Conservation (phyloP, 805 yeast genomes). For the Cyberlindnera galapagoensis region DNA sequence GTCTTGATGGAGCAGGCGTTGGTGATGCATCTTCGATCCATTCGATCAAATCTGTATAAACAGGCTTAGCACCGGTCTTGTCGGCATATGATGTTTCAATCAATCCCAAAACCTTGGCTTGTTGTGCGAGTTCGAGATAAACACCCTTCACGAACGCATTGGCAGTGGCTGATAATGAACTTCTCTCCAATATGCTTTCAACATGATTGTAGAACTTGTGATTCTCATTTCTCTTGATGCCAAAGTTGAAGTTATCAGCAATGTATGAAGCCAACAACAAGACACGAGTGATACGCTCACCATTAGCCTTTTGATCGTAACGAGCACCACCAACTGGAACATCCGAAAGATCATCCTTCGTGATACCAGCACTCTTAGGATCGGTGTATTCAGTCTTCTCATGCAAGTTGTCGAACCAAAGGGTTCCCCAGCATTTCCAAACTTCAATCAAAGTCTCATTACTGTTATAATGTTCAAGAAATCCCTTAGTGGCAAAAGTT, state of each 20-base stretch:
- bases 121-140: slow-evolving; percentile 10
- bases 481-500: slow-evolving; percentile 17
- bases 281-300: slow-evolving; percentile 45
- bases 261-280: slow-evolving; percentile 43
- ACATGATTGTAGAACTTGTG: slow-evolving; percentile 14
- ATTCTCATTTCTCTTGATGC: slow-evolving; percentile 40
- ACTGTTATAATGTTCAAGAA: slow-evolving; percentile 43
- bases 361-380: slow-evolving; percentile 49
- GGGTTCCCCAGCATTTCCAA: slow-evolving; percentile 81
- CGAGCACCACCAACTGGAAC: slow-evolving; percentile 58
- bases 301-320: slow-evolving; percentile 34
- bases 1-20: neutral
- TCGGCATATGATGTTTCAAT: slow-evolving; percentile 10
- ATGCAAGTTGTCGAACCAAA: slow-evolving; percentile 65
- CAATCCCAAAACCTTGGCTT: slow-evolving; percentile 11
- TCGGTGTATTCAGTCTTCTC: slow-evolving; percentile 47
- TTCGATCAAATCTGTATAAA: slow-evolving; percentile 2
- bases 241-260: slow-evolving; percentile 48
- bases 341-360: slow-evolving; percentile 49
- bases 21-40: slow-evolving; percentile 7
- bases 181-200: slow-evolving; percentile 8
- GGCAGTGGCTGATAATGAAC: slow-evolving; percentile 3
- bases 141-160: slow-evolving; percentile 8
- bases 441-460: slow-evolving; percentile 66
- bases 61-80: slow-evolving; percentile 3